These are phyloP conservation scores for Trichoderma koningiopsis DNA, from an alignment of 2,329 filamentous ascomycete species.

Conservation along the genomic window DNA sequence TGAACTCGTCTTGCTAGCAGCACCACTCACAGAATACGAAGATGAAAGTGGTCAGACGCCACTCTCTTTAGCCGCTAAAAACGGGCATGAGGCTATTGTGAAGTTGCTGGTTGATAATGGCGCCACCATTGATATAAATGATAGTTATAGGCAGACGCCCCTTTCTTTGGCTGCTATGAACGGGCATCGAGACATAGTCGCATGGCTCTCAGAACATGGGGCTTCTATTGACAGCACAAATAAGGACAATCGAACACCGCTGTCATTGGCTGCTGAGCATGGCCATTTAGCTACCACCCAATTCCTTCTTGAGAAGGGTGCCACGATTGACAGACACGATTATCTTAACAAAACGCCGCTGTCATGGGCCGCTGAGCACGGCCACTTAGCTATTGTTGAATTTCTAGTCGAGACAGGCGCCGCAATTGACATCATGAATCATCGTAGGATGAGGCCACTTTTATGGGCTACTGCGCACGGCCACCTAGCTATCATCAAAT, in stretches of 20 bases:
- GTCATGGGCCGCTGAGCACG: background rate
- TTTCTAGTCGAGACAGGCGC: too few relatives aligned
- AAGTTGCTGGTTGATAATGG: background rate
- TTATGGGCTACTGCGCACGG: background rate
- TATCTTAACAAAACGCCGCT: too few relatives aligned
- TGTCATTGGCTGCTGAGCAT: background rate
- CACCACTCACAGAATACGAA: too few relatives aligned
- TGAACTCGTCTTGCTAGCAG: background rate
- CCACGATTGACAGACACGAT: too few relatives aligned
- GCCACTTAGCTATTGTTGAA: background rate
- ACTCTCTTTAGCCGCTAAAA: background rate
- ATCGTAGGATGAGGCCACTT: too few relatives aligned
- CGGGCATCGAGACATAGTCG: background rate
- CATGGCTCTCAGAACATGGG: background rate
- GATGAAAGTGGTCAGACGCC: background rate
- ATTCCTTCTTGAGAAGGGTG: too few relatives aligned
- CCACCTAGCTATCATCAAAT: background rate
- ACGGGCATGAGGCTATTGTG: too few relatives aligned
- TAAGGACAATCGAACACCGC: background rate
- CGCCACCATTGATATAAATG: rapidly evolving
- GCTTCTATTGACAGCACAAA: background rate
- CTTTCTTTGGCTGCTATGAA: background rate
- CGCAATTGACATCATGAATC: too few relatives aligned
- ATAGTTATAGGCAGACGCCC: background rate
- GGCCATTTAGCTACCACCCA: too few relatives aligned